Conservation (phyloP, 257 asterid species). For the Schizonepeta tenuifolia region DNA sequence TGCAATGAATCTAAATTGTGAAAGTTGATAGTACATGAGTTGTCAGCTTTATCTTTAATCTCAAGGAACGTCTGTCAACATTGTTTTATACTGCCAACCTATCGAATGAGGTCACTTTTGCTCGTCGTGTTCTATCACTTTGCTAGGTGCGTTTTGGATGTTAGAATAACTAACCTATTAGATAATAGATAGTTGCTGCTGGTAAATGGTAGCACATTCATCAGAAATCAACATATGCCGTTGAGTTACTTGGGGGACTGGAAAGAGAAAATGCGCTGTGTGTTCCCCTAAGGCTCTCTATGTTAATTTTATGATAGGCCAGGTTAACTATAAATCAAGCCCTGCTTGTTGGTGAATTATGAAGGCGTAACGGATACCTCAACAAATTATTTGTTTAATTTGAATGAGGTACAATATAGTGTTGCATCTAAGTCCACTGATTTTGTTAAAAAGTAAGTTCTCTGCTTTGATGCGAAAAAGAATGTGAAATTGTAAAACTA, state of each 20-base stretch:
- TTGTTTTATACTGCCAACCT: not conserved
- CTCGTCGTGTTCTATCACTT: not conserved
- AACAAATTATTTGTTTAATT: not conserved
- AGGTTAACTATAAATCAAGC: not conserved
- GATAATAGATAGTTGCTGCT: not conserved
- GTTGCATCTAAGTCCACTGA: not conserved
- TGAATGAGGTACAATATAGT: not conserved
- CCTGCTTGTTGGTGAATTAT: not conserved
- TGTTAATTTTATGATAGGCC: not conserved
- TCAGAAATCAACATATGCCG: not conserved
- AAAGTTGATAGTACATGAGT: not conserved
- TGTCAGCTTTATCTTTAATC: not conserved
- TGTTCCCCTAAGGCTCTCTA: not conserved
- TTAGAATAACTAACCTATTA: not conserved
- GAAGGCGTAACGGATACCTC: not conserved
- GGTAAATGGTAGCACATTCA: not conserved
- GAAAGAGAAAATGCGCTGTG: not conserved
- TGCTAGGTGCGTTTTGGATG: not conserved
- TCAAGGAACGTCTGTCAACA: conserved; percentile 2
- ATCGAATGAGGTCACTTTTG: not conserved
- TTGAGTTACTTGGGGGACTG: not conserved
- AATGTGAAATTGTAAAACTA: not conserved
- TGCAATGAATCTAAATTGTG: not conserved
- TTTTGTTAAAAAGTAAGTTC: no score
- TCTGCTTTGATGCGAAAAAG: not conserved